phyloP scores from a whole-genome alignment of 2,329 filamentous ascomycete genomes.

The Thielaviopsis musarum region DNA sequence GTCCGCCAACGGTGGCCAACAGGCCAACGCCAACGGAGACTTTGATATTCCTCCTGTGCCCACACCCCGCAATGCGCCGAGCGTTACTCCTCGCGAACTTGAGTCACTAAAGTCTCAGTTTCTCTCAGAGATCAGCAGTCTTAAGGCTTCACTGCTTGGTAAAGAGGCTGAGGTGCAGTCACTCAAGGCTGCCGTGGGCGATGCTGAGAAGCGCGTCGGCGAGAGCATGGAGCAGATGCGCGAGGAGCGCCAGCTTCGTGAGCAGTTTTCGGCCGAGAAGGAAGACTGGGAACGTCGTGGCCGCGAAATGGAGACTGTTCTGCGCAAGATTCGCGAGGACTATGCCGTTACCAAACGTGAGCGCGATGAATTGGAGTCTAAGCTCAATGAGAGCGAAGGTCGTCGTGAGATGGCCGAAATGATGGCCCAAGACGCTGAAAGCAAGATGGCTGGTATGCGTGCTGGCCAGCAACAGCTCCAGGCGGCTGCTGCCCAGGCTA shows the following conservation, averaged over 20 bases:
- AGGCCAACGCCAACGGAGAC: slow-evolving; percentile 51
- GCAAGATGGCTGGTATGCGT: slow-evolving; percentile 57
- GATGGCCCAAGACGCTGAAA: slow-evolving; percentile 59
- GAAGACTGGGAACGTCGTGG: slow-evolving; percentile 71
- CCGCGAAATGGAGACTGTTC: slow-evolving; percentile 67
- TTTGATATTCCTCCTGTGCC: slow-evolving; percentile 82
- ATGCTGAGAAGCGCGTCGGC: slow-evolving; percentile 83
- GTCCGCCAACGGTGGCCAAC: slow-evolving; percentile 30
- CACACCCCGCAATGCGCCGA: slow-evolving; percentile 80
- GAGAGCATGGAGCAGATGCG: slow-evolving; percentile 70
- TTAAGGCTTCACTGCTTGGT: slow-evolving; percentile 79
- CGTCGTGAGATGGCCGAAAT: slow-evolving; percentile 57
- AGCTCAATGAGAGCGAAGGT: slow-evolving; percentile 62
- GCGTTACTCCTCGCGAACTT: slow-evolving; percentile 78
- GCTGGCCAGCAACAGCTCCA: slow-evolving; percentile 30
- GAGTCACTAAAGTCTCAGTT: slow-evolving; percentile 85
- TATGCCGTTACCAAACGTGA: slow-evolving; percentile 65
- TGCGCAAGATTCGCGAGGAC: slow-evolving; percentile 67
- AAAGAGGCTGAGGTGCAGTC: slow-evolving; percentile 84
- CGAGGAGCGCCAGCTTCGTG: slow-evolving; percentile 54
- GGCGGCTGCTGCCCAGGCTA: slow-evolving; percentile 22
- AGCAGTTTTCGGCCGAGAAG: slow-evolving; percentile 58
- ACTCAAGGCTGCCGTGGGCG: slow-evolving; percentile 70
- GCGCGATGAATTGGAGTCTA: slow-evolving; percentile 58
- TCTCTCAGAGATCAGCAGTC: slow-evolving; percentile 82